Conservation (phyloP, 495 filamentous ascomycete species). For the Halenospora varia region DNA sequence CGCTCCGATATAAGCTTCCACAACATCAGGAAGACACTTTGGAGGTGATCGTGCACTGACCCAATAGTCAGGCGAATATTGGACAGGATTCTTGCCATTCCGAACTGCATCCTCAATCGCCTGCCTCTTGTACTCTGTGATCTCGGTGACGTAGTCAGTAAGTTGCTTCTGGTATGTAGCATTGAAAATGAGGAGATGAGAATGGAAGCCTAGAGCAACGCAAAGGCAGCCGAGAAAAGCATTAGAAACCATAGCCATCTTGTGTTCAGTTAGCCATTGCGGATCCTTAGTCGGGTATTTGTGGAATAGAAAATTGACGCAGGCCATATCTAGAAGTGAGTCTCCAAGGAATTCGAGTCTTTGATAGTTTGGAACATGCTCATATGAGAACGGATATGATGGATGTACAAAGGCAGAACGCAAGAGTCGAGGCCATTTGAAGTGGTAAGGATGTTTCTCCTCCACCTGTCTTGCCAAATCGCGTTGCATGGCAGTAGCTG, state of each 20-base stretch:
- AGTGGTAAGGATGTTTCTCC: slow-evolving; percentile 69
- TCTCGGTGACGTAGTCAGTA: slow-evolving; percentile 62
- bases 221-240: slow-evolving; percentile 84
- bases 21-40: slow-evolving; percentile 82
- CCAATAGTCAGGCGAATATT: slow-evolving; percentile 78
- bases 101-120: slow-evolving; percentile 37
- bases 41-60: slow-evolving; percentile 63
- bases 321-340: slow-evolving; percentile 82
- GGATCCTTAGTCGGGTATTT: slow-evolving; percentile 76
- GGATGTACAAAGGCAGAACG: slow-evolving; percentile 87
- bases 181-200: slow-evolving; percentile 62
- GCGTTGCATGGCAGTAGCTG: slow-evolving; percentile 54
- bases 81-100: slow-evolving; percentile 40
- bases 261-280: slow-evolving; percentile 98
- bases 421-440: slow-evolving; percentile 71
- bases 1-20: slow-evolving; percentile 88
- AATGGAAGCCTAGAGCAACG: slow-evolving; percentile 72
- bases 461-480: slow-evolving; percentile 66
- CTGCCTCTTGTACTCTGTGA: slow-evolving; percentile 48
- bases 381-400: slow-evolving; percentile 67
- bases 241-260: slow-evolving; percentile 99
- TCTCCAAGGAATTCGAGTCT: slow-evolving; percentile 93
- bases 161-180: slow-evolving; percentile 58
- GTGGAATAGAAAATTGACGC: slow-evolving; percentile 74
- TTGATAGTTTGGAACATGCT: slow-evolving; percentile 83